Evolutionary conservation across 306 rosid genomes (phyloP).

Genomic region (Alnus glutinosa): DNA sequence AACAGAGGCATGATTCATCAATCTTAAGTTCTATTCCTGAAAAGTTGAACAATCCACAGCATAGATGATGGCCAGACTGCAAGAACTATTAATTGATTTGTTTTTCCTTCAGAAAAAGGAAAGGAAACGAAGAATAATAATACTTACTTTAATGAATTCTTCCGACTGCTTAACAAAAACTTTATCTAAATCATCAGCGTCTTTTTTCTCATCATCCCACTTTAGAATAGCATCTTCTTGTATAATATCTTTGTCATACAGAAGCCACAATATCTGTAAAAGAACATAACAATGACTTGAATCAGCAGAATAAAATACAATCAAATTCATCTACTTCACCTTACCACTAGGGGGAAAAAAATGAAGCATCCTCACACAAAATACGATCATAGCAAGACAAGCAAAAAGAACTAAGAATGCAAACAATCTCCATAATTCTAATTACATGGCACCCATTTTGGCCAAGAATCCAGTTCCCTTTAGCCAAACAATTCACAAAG

Average conservation of each 20-base stretch:
- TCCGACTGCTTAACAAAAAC: constrained; percentile 75
- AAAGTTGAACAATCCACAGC: neutral
- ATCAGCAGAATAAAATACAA: neutral
- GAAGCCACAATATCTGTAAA: constrained; percentile 60
- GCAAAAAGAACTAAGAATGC: neutral
- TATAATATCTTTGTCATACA: constrained; percentile 72
- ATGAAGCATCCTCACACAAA: neutral
- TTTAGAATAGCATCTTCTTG: constrained; percentile 85
- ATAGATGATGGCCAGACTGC: neutral
- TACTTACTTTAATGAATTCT: constrained; percentile 66
- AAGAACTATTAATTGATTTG: neutral
- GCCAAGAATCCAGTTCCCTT: neutral
- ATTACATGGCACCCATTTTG: neutral
- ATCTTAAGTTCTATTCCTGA: neutral
- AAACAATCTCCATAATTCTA: neutral
- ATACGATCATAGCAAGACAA: neutral
- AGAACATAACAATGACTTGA: constrained; percentile 5
- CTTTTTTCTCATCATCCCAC: constrained; percentile 88
- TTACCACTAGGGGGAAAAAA: neutral
- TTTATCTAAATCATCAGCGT: constrained; percentile 80
- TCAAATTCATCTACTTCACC: neutral
- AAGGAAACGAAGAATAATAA: neutral
- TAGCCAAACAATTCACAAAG: neutral
- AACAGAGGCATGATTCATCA: neutral
- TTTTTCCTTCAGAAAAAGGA: neutral